A percentile compares a stretch with the other conserved stretches of the same genome.
These are phyloP conservation scores for Allium sativum DNA, from an alignment of 106 monocot genomes.

Conservation along the genomic window DNA sequence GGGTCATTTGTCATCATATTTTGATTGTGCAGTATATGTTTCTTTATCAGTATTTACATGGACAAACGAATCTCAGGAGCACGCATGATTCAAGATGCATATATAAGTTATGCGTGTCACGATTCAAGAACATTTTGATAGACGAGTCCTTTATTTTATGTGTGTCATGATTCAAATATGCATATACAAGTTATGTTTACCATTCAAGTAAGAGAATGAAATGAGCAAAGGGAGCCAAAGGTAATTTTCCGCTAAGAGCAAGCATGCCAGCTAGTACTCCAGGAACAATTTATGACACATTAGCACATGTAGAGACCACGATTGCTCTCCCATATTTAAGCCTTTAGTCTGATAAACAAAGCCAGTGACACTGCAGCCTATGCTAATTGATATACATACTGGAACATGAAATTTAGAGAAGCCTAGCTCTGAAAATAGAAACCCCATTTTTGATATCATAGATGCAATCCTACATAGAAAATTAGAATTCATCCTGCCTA, in stretches of 20 bases:
- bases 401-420: constrained; percentile 72
- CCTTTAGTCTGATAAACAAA: constrained; percentile 94
- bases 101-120: no score
- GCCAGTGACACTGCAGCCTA: constrained; percentile 77
- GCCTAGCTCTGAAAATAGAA: constrained; percentile 67
- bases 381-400: constrained; percentile 55
- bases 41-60: no score
- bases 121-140: no score
- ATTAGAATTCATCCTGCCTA: not conserved
- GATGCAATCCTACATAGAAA: constrained; percentile 69
- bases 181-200: constrained; percentile 21
- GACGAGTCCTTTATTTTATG: not conserved
- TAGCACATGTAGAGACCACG: constrained; percentile 91
- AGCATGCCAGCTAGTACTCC: constrained; percentile 91
- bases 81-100: no score
- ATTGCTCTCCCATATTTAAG: constrained; percentile 94
- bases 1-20: no score
- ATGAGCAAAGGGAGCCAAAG: constrained; percentile 46
- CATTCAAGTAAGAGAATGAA: constrained; percentile 76
- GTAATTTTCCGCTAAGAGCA: constrained; percentile 75
- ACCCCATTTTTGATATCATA: constrained; percentile 93
- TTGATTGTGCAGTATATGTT: no score
- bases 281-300: constrained; percentile 81
- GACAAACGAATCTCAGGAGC: no score
- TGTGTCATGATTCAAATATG: not conserved